Evolutionary conservation across 371 early-diverging fungal genomes (phyloP).

Genomic region (Mucor sp.): DNA sequence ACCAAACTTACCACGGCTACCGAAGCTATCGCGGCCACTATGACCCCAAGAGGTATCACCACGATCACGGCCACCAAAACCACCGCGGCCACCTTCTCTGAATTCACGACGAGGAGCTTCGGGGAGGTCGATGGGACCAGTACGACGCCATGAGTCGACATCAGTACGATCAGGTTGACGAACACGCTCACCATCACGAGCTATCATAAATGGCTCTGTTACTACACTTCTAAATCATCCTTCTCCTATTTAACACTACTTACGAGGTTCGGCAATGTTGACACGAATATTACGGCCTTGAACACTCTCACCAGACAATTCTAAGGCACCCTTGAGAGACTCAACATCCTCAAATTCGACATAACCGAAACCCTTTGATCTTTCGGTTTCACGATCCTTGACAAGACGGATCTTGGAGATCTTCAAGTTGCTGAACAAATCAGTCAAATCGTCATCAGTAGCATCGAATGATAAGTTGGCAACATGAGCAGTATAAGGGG

Average conservation of each 20-base stretch:
- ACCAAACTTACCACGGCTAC: constrained; percentile 13
- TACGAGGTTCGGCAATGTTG: constrained; percentile 87
- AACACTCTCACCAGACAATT: constrained; percentile 62
- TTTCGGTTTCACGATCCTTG: constrained; percentile 69
- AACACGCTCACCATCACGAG: constrained; percentile 37
- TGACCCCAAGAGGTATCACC: constrained; percentile 60
- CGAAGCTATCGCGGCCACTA: constrained; percentile 35
- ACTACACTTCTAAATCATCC: neutral
- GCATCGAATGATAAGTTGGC: constrained; percentile 89
- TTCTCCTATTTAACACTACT: constrained; percentile 22
- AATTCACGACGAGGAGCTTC: constrained; percentile 47
- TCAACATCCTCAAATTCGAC: constrained; percentile 89
- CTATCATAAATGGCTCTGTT: constrained; percentile 7
- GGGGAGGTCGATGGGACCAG: constrained; percentile 42
- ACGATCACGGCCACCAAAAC: constrained; percentile 45
- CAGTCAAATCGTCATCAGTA: constrained; percentile 72
- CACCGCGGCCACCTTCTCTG: constrained; percentile 49
- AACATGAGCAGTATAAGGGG: constrained; percentile 88
- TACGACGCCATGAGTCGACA: constrained; percentile 55
- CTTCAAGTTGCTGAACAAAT: constrained; percentile 72
- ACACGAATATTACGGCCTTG: constrained; percentile 78
- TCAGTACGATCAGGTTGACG: constrained; percentile 53
- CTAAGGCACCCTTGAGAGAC: constrained; percentile 79
- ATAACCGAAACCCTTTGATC: constrained; percentile 92
- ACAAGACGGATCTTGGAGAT: constrained; percentile 69